Conservation (phyloP, 352 stramenopile species). For the Nothophytophthora sp. region DNA sequence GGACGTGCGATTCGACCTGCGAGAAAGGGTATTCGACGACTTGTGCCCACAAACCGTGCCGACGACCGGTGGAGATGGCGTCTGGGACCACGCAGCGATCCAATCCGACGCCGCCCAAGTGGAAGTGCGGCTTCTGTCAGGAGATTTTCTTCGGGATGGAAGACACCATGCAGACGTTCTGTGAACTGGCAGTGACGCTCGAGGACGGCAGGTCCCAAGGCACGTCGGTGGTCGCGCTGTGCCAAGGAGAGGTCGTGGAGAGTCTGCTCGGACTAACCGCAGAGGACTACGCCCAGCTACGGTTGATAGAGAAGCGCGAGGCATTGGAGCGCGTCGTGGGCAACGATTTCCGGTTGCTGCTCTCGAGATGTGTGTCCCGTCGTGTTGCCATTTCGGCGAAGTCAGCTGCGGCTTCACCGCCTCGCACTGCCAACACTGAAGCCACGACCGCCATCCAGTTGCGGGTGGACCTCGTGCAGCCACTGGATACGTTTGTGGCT, state of each 20-base stretch:
- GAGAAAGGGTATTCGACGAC: conserved; percentile 48
- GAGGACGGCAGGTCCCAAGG: conserved; percentile 35
- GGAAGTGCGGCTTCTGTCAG: conserved; percentile 55
- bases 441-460: conserved; percentile 9
- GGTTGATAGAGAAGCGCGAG: conserved; percentile 35
- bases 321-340: conserved; percentile 32
- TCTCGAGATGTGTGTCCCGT: conserved; percentile 43
- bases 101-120: conserved; percentile 19
- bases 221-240: conserved; percentile 30
- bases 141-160: conserved; percentile 55
- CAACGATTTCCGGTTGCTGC: conserved; percentile 31
- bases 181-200: conserved; percentile 37
- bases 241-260: conserved; percentile 42
- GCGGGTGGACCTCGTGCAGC: conserved; percentile 37
- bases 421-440: background rate
- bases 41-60: conserved; percentile 37
- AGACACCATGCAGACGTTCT: conserved; percentile 49
- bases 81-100: background rate
- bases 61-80: conserved; percentile 20
- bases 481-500: conserved; percentile 31
- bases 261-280: conserved; percentile 39
- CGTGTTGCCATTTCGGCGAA: conserved; percentile 6
- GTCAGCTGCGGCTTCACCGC: background rate
- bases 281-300: conserved; percentile 51
- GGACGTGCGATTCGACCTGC: conserved; percentile 43